Evolutionary conservation across 371 early-diverging fungal genomes (phyloP).

Genomic region (Dentiscutata heterogama): DNA sequence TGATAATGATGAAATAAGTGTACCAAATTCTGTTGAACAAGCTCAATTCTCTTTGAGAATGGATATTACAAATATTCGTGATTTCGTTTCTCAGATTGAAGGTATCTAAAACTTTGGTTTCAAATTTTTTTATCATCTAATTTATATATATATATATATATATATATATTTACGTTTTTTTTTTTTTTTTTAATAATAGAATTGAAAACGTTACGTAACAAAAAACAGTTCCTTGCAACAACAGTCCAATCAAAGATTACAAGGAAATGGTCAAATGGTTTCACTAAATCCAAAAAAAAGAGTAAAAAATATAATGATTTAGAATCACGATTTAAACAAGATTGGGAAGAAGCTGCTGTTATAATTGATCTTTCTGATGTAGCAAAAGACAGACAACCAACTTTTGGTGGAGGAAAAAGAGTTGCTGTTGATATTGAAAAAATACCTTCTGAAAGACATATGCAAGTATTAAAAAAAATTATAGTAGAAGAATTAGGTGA

Average conservation of each 20-base stretch:
- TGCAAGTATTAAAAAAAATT: conserved; percentile 55
- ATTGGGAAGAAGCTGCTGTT: conserved; percentile 57
- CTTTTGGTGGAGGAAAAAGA: background rate
- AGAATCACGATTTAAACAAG: conserved; percentile 51
- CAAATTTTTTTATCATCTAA: background rate
- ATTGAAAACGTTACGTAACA: conserved; percentile 7
- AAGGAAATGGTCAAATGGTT: conserved; percentile 13
- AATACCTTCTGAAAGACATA: conserved; percentile 54
- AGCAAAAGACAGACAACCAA: conserved; percentile 49
- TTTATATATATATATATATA: conserved; percentile 4
- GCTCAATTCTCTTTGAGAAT: conserved; percentile 53
- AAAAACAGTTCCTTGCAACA: conserved; percentile 41
- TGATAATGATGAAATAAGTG: conserved; percentile 49
- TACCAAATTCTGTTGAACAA: conserved; percentile 52
- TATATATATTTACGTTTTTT: no score
- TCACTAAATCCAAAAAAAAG: conserved; percentile 30
- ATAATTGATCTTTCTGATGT: conserved; percentile 56
- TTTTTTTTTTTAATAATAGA: no score
- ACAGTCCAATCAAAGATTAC: conserved; percentile 47
- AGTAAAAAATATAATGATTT: conserved; percentile 51
- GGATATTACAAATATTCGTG: conserved; percentile 53
- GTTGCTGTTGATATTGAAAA: conserved; percentile 51
- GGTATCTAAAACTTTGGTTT: conserved; percentile 49
- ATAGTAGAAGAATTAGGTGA: conserved; percentile 51
- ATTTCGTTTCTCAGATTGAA: conserved; percentile 53